Percentiles rank a stretch among this genome's conserved stretches.
Conservation (phyloP, 257 asterid species). For the Solanum neorickii region DNA sequence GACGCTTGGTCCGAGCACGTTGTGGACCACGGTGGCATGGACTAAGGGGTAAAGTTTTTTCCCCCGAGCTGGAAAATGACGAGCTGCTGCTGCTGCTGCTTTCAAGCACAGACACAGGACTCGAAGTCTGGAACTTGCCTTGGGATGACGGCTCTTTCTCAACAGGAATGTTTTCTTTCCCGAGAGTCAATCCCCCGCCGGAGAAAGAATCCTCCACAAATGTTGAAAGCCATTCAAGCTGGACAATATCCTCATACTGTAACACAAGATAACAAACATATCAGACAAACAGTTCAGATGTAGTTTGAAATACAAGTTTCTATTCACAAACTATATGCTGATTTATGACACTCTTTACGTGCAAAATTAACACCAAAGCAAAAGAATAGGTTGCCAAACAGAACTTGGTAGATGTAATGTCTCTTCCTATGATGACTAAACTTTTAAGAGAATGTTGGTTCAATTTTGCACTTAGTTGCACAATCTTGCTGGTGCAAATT, state of each 20-base stretch:
- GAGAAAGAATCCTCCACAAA: constrained; percentile 80
- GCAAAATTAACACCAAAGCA: background rate
- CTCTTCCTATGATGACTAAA: background rate
- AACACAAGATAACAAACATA: background rate
- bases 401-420: background rate
- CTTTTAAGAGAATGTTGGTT: background rate
- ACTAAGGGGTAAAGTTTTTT: constrained; percentile 37
- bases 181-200: constrained; percentile 41
- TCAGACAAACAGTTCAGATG: background rate
- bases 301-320: background rate
- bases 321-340: background rate
- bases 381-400: background rate
- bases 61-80: constrained; percentile 23
- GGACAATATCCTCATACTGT: constrained; percentile 70
- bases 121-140: constrained; percentile 43
- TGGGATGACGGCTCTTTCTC: constrained; percentile 15
- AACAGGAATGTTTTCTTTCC: constrained; percentile 26
- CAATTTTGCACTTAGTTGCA: background rate
- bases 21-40: constrained; percentile 52
- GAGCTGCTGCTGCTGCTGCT: constrained; percentile 62
- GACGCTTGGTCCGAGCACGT: constrained; percentile 87
- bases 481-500: background rate
- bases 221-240: constrained; percentile 60
- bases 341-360: background rate
- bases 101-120: constrained; percentile 74